Base-by-base conservation (phyloP, 1,139 yeast species). In the Chernovozyma sophiae-reginae region DNA sequence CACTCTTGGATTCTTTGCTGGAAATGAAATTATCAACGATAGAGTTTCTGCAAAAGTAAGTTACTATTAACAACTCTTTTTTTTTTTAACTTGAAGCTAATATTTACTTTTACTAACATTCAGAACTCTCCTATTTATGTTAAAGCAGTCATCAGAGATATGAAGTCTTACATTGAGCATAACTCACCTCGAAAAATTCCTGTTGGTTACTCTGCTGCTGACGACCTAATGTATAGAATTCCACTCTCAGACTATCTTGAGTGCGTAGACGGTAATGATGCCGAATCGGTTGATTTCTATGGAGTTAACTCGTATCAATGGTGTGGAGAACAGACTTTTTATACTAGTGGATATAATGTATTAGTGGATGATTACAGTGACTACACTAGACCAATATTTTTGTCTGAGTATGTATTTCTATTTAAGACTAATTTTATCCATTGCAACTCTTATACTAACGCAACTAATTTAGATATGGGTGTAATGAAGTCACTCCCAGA, bases 301-400 rank as follows among this genome's bases (percentile, higher is more conserved):
- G 98, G 98, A 4, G 90, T 92, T 38, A 92, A 92, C 58, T 82
- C 96, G 1, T 92, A 92, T 58, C 96, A 89, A 56, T 92, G 98
- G 98, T 92, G 98, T 65, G 98, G 98, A 4, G 75, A 78, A 33
- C 92, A 86, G 50, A 81, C 94, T 3, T 85, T 86, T 58, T 65
- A 78, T 42, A 70, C 84, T 10, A 83, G 96, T 49, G 98, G 97
- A 1, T 92, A 87, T 58, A 76, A 83, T 48, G 62, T 69, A 25
- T 74, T 90, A 41, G 90, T 86, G 15, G 70, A 74, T 37, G 89
- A 85, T 47, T 92, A 87, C 55, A 55, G 63, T 27, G 72, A 74
- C 32, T 86, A 77, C 52, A 62, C 86, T 1, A 75, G 79, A 44
- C 98, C 98, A 2, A 72, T 92, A 1, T 82, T 92, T 58, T 77